Conservation (phyloP, 371 early-diverging fungal genomes). For the Mortierella sp. region DNA sequence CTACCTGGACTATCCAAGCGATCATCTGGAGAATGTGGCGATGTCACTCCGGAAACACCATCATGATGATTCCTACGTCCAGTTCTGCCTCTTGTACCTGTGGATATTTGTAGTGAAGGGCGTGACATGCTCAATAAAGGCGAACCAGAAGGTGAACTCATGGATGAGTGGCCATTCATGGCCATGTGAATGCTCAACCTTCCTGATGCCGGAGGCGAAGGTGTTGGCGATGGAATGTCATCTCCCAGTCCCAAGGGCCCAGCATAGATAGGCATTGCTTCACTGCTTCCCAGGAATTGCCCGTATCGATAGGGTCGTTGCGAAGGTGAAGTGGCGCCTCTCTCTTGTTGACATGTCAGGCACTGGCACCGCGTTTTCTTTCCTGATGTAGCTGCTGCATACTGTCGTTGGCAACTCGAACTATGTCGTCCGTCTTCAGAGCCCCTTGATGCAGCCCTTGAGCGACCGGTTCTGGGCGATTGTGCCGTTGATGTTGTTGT, state of each 20-base stretch:
- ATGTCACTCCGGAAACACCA: background rate
- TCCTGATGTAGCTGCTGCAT: constrained; percentile 8
- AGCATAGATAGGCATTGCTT: constrained; percentile 44
- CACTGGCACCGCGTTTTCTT: constrained; percentile 25
- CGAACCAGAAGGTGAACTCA: constrained; percentile 32
- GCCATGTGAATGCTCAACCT: constrained; percentile 48
- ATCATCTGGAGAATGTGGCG: background rate
- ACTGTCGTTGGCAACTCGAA: constrained; percentile 25
- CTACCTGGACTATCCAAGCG: background rate
- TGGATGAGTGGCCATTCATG: constrained; percentile 41
- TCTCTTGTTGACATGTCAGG: constrained; percentile 19
- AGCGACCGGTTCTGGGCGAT: constrained; percentile 14
- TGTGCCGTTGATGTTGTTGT: constrained; percentile 9
- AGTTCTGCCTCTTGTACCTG: constrained; percentile 16
- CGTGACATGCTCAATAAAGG: constrained; percentile 20
- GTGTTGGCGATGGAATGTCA: constrained; percentile 52
- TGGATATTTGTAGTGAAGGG: constrained; percentile 8
- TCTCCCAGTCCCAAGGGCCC: constrained; percentile 48
- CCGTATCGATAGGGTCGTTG: constrained; percentile 40
- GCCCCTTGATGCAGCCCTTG: constrained; percentile 10
- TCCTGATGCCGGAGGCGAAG: constrained; percentile 46
- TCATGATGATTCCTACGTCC: constrained; percentile 6
- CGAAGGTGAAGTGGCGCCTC: constrained; percentile 15
- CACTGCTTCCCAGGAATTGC: constrained; percentile 31
- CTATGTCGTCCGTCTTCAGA: constrained; percentile 14